Evolutionary conservation across 257 asterid genomes (phyloP).

Genomic region (Solanum neorickii): DNA sequence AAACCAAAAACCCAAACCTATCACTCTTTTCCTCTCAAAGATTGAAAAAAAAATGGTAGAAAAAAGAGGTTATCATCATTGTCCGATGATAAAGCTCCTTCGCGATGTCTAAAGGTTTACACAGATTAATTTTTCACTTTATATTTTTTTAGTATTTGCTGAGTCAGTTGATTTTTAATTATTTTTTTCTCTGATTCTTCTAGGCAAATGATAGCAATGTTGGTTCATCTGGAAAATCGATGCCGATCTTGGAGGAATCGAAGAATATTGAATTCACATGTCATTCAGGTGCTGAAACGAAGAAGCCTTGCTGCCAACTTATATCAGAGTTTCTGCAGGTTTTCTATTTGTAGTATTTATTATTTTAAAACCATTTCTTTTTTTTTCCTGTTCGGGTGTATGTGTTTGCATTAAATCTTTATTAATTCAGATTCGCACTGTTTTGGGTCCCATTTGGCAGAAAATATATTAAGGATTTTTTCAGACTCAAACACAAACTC

Average conservation of each 20-base stretch:
- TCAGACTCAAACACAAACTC: not conserved
- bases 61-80: not conserved
- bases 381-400: not conserved
- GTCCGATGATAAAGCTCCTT: not conserved
- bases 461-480: too few relatives aligned
- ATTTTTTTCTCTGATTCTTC: not conserved
- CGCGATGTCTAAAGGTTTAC: not conserved
- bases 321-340: slow-evolving; percentile 50
- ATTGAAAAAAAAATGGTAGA: not conserved
- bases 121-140: not conserved
- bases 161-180: too few relatives aligned
- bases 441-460: not conserved
- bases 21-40: not conserved
- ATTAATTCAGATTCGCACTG: too few relatives aligned
- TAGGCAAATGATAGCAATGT: slow-evolving; percentile 39
- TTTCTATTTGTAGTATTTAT: not conserved
- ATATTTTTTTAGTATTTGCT: not conserved
- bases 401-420: not conserved
- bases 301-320: slow-evolving; percentile 58
- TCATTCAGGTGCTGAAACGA: slow-evolving; percentile 18
- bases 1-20: not conserved
- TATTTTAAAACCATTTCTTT: too few relatives aligned
- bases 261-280: slow-evolving; percentile 15
- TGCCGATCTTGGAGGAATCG: slow-evolving; percentile 33
- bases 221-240: slow-evolving; percentile 1